These are phyloP conservation scores for Phlebiopsis gigantea DNA, from an alignment of 768 basidiomycete genomes.

Conservation along the genomic window DNA sequence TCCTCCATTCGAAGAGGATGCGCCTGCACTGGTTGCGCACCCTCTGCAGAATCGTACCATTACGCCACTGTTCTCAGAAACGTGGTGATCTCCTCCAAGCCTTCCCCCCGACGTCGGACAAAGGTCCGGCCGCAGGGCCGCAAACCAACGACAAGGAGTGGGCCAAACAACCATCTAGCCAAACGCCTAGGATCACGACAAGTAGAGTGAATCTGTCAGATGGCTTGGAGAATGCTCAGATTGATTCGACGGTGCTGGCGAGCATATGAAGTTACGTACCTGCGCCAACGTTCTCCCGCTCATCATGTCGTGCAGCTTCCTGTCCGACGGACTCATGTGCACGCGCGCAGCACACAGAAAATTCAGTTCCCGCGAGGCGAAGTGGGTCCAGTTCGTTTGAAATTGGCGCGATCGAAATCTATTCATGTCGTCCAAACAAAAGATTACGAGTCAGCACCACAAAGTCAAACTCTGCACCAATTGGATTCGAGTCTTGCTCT, in stretches of 20 bases:
- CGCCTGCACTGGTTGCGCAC: neutral
- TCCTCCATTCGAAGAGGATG: neutral
- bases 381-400: neutral
- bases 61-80: neutral
- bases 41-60: neutral
- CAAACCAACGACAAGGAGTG: neutral
- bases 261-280: neutral
- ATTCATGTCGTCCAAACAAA: neutral
- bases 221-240: neutral
- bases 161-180: neutral
- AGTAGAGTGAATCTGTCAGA: neutral
- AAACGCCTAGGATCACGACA: neutral
- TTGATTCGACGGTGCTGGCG: neutral
- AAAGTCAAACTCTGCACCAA: neutral
- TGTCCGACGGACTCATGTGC: neutral
- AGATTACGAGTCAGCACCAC: neutral
- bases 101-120: neutral
- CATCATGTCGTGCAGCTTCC: neutral
- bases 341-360: neutral
- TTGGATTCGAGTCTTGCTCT: neutral
- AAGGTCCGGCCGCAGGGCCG: too few species aligned
- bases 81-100: neutral
- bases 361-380: neutral
- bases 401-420: neutral
- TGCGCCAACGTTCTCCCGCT: neutral